Base-by-base conservation (phyloP, 495 filamentous ascomycete species). In the Aspergillus steynii region DNA sequence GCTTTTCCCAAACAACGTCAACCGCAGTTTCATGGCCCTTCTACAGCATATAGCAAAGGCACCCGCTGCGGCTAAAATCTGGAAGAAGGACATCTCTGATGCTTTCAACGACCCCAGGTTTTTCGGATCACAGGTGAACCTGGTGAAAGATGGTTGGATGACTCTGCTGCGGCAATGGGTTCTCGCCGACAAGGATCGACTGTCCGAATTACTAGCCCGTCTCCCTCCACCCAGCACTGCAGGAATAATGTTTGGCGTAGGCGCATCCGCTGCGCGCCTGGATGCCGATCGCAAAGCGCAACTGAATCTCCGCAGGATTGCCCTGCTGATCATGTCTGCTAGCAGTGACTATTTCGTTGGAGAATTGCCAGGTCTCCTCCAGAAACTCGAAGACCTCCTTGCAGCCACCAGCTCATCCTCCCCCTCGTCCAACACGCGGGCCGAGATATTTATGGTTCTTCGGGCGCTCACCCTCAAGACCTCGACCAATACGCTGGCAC, bases 171-270 rank as follows among this genome's bases (percentile, higher is more conserved):
- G 85, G 49, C 90, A 96, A 69, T 96, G 91, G 88, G 80, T 86
- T 15, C 73, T 94, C 15, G 83, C 81, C 20, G 95, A 99, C 66
- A 96, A 95, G 71, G 95, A 97, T 59, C 85, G 91, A 25, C 84
- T 99, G 72, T 76, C 86, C 1, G 96, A 98, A 58, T 75, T 97
- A 3, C 71, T 98, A 14, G 80, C 83, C 46, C 86, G 92, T 29
- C 80, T 98, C 42, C 86, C 90, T 5, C 83, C 93, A 3, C 95
- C 95, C 8, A 92, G 92, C 15, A 90, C 95, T n/a, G 96, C 95
- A 0, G 96, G 95, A 15, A 96, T 98, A 58, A 92, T 99, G 71
- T 99, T 99, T 63, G 95, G 95, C 27, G 95, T 99, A 5, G 95
- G 95, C 54, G 96, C 95, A 6, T 93, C 90, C 37, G 94, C 93